These are phyloP conservation scores for Psophocarpus tetragonolobus DNA, from an alignment of 306 rosid species.

Conservation along the genomic window DNA sequence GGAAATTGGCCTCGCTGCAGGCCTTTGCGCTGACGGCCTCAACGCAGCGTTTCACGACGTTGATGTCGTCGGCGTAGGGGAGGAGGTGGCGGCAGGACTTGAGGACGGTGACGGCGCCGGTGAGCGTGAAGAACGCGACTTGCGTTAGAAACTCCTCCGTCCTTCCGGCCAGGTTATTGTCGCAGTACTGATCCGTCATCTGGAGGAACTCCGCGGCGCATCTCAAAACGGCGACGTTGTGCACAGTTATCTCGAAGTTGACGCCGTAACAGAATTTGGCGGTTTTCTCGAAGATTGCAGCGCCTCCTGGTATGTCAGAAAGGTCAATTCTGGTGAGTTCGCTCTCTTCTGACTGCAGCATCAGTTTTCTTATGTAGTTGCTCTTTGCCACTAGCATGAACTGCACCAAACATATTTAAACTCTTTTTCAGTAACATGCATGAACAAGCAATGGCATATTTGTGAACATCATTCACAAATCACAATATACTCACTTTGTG, in stretches of 20 bases:
- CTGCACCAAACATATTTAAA: slow-evolving; percentile 36
- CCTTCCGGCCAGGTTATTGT: slow-evolving; percentile 58
- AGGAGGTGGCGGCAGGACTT: slow-evolving; percentile 62
- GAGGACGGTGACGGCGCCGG: slow-evolving; percentile 66
- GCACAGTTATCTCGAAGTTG: slow-evolving; percentile 77
- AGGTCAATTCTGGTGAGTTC: slow-evolving; percentile 61
- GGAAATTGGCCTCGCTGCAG: slow-evolving; percentile 70
- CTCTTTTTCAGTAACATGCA: background rate
- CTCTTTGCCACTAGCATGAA: slow-evolving; percentile 84
- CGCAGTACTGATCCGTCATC: slow-evolving; percentile 62
- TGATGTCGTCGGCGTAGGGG: slow-evolving; percentile 56
- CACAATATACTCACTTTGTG: slow-evolving; percentile 58
- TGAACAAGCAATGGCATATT: background rate
- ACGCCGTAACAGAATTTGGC: slow-evolving; percentile 90
- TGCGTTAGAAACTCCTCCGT: slow-evolving; percentile 68
- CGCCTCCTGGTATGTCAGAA: slow-evolving; percentile 71
- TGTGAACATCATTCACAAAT: background rate
- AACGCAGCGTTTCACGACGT: slow-evolving; percentile 58
- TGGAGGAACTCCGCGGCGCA: slow-evolving; percentile 80
- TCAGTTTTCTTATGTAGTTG: slow-evolving; percentile 64
- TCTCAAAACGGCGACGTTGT: slow-evolving; percentile 69
- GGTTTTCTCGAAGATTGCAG: slow-evolving; percentile 73
- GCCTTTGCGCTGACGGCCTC: slow-evolving; percentile 63
- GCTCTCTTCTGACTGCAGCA: slow-evolving; percentile 55
- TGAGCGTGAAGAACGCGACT: slow-evolving; percentile 63